A percentile compares a stretch with the other conserved stretches of the same genome.
These are phyloP conservation scores for Sugiyamaella pinicola DNA, from an alignment of 1,139 yeast genomes.

Conservation along the genomic window DNA sequence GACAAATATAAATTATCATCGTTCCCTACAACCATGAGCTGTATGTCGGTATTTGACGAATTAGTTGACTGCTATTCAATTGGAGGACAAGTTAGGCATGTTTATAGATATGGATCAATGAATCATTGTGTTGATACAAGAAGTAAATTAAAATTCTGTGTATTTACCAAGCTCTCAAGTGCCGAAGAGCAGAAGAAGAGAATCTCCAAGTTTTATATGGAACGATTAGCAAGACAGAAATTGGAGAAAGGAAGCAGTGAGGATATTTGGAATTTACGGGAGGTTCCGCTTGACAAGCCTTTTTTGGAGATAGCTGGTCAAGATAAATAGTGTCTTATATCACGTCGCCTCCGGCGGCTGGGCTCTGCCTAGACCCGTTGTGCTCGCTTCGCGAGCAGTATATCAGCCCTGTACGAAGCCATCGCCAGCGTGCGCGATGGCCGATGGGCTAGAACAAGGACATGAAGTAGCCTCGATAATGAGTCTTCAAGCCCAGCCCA, in stretches of 20 bases:
- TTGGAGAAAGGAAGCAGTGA: slow-evolving; percentile 67
- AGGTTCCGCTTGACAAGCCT: slow-evolving; percentile 42
- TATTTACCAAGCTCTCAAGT: slow-evolving; percentile 55
- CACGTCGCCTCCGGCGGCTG: no score
- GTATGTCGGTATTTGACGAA: slow-evolving; percentile 85
- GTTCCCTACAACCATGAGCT: slow-evolving; percentile 54
- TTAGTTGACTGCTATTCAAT: slow-evolving; percentile 81
- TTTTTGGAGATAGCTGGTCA: slow-evolving; percentile 42
- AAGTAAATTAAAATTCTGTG: slow-evolving; percentile 78
- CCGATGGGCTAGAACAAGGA: no score
- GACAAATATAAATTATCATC: slow-evolving; percentile 15
- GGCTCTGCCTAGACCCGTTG: no score
- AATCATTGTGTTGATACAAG: slow-evolving; percentile 70
- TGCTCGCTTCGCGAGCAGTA: no score
- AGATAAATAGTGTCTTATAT: no score
- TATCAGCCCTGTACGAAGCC: no score
- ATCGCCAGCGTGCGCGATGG: no score
- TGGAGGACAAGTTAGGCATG: slow-evolving; percentile 84
- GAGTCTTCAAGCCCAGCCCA: no score
- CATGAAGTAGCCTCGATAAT: no score
- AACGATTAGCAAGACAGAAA: slow-evolving; percentile 58
- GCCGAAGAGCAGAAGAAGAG: slow-evolving; percentile 52
- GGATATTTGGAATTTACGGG: slow-evolving; percentile 72
- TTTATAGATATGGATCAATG: slow-evolving; percentile 79
- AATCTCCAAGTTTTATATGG: slow-evolving; percentile 72